Conservation (phyloP, 1,284 basidiomycete genomes). For the Phlebopus sp. region DNA sequence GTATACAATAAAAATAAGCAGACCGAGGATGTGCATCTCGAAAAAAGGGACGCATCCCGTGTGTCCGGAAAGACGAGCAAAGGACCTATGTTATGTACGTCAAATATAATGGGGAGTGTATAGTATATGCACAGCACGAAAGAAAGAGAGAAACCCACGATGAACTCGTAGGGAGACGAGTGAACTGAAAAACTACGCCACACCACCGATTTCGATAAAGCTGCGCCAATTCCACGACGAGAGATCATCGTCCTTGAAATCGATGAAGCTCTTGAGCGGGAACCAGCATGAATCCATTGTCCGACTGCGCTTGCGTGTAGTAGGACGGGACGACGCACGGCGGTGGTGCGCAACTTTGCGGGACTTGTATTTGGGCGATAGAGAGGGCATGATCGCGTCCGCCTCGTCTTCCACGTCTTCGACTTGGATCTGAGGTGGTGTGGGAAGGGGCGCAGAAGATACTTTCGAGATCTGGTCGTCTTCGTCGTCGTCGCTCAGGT, state of each 20-base stretch:
- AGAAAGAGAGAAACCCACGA: not conserved
- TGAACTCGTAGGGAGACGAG: not conserved
- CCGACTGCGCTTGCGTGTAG: conserved; percentile 31
- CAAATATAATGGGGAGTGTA: conserved; percentile 13
- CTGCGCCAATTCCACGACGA: conserved; percentile 54
- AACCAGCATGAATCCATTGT: conserved; percentile 46
- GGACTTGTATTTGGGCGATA: conserved; percentile 3
- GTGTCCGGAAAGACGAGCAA: conserved; percentile 1
- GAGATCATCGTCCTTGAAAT: conserved; percentile 51
- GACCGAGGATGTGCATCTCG: conserved; percentile 13
- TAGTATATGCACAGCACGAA: conserved; percentile 14
- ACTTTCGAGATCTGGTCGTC: conserved; percentile 27
- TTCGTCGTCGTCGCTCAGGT: conserved; percentile 60
- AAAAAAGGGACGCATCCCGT: conserved; percentile 8
- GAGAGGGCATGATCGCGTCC: conserved; percentile 17
- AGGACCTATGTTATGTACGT: conserved; percentile 5
- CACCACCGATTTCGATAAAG: conserved; percentile 55
- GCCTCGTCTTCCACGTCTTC: conserved; percentile 33
- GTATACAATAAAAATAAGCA: conserved; percentile 8
- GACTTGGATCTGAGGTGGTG: not conserved
- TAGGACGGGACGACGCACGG: conserved; percentile 4
- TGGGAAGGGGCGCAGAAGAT: not conserved
- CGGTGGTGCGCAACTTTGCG: not conserved
- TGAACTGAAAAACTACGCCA: conserved; percentile 21
- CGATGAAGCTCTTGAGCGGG: conserved; percentile 59